These are phyloP conservation scores for Epichloe scottii DNA, from an alignment of 2,329 filamentous ascomycete genomes.

Conservation along the genomic window DNA sequence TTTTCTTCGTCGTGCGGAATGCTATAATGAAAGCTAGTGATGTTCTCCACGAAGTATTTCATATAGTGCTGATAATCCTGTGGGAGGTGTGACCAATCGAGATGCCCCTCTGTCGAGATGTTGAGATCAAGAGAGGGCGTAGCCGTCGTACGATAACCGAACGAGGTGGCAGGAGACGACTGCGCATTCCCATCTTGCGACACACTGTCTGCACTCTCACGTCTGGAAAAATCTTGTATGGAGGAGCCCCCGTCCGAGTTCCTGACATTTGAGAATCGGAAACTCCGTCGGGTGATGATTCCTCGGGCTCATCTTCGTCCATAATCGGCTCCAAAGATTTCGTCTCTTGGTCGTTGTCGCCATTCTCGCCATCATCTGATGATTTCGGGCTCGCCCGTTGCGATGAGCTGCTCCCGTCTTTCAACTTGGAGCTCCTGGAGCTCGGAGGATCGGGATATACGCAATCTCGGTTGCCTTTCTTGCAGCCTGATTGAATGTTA, in stretches of 20 bases:
- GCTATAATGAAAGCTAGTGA: slow-evolving; percentile 75
- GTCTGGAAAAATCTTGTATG: slow-evolving; percentile 22
- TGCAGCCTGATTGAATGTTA: slow-evolving; percentile 51
- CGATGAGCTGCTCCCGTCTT: slow-evolving; percentile 23
- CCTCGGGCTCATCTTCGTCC: slow-evolving; percentile 40
- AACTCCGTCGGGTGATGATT: slow-evolving; percentile 8
- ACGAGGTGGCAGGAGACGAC: slow-evolving; percentile 38
- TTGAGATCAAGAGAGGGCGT: slow-evolving; percentile 16
- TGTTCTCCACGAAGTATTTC: slow-evolving; percentile 62
- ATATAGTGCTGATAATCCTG: slow-evolving; percentile 68
- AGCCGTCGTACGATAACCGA: slow-evolving; percentile 19
- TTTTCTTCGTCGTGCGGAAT: slow-evolving; percentile 56
- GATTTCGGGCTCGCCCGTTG: slow-evolving; percentile 39
- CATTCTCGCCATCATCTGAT: slow-evolving; percentile 40
- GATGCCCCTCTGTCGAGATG: slow-evolving; percentile 13
- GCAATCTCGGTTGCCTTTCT: slow-evolving; percentile 84
- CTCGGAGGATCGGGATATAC: slow-evolving; percentile 65
- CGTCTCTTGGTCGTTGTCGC: slow-evolving; percentile 25
- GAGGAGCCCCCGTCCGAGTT: slow-evolving; percentile 26
- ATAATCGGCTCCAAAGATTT: slow-evolving; percentile 37
- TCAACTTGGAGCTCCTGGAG: slow-evolving; percentile 27
- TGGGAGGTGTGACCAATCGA: slow-evolving; percentile 46
- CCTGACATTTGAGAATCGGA: slow-evolving; percentile 11
- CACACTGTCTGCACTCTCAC: slow-evolving; percentile 39
- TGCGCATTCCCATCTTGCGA: slow-evolving; percentile 39